Percentiles rank a stretch among this genome's conserved stretches.
phyloP scores from a whole-genome alignment of 2,329 filamentous ascomycete genomes.

The Chrysoporthe deuterocubensis region DNA sequence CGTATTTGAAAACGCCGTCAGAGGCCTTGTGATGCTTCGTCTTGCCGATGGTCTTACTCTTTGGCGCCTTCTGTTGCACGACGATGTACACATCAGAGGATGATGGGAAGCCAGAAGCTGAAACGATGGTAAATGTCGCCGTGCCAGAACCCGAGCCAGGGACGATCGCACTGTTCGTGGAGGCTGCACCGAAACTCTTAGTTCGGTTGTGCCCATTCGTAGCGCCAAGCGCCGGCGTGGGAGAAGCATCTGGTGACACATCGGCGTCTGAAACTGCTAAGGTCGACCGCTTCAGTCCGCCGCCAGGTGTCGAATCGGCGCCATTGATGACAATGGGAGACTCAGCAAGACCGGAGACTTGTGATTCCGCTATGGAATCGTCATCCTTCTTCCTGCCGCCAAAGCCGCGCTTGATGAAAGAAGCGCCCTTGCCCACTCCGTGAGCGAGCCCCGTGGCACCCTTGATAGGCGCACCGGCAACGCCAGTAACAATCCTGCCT shows the following conservation, averaged over 20 bases:
- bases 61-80: slow-evolving; percentile 69
- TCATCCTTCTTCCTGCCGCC: slow-evolving; percentile 70
- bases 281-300: slow-evolving; percentile 46
- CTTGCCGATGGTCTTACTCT: slow-evolving; percentile 83
- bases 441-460: slow-evolving; percentile 75
- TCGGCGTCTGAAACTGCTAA: slow-evolving; percentile 42
- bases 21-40: slow-evolving; percentile 85
- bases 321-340: slow-evolving; percentile 47
- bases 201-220: slow-evolving; percentile 50
- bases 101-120: slow-evolving; percentile 76
- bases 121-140: slow-evolving; percentile 79
- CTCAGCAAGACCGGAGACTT: slow-evolving; percentile 19
- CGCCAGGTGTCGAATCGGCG: slow-evolving; percentile 41
- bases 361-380: slow-evolving; percentile 39
- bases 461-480: slow-evolving; percentile 90
- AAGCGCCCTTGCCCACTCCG: slow-evolving; percentile 85
- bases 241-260: slow-evolving; percentile 35
- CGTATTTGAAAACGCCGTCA: slow-evolving; percentile 68
- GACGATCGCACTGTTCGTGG: slow-evolving; percentile 66
- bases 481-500: slow-evolving; percentile 82
- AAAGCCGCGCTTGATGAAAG: slow-evolving; percentile 86
- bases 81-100: slow-evolving; percentile 79
- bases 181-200: slow-evolving; percentile 66
- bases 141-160: slow-evolving; percentile 69
- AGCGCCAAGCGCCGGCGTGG: slow-evolving; percentile 41